Evolutionary conservation across 352 stramenopile species (phyloP), one percentile per base, ranked within the genome.

Genomic region (Poterioochromonas sp.): DNA sequence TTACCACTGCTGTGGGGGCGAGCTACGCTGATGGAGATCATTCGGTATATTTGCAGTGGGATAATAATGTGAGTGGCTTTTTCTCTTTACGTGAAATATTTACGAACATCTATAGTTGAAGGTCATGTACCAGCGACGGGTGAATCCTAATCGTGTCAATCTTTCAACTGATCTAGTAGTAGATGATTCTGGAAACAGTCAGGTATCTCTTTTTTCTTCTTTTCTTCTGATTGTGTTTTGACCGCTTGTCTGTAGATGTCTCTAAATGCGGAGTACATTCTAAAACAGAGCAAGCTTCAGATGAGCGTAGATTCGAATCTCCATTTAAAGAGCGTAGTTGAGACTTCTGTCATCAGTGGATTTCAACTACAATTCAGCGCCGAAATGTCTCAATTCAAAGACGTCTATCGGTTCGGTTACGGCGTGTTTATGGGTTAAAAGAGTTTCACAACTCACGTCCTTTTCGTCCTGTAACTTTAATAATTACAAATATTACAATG

Each of bases 271-370:
- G 65, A 74, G 40, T 74, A 74, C 40, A 74, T 54, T 20, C 29
- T 74, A 37, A 74, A 74, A 39, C 65, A 74, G 29, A 74, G 65
- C n/a, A 53, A 54, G 15, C 40, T 74, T 3, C 5, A 74, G 5
- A 37, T 74, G 15, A 74, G 65, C n/a, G 43, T 74, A 22, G 65
- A 74, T 39, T 74, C 65, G 12, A 54, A 74, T n/a, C 26, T 74
- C 0, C n/a, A 58, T 3, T 35, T 74, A 1, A 53, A 54, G n/a
- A 58, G 12, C 2, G 12, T 37, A 26, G 37, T 74, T 22, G 65
- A 74, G 0, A 54, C 43, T 22, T 54, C 18, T 20, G 53, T 54
- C 40, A 8, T 8, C 3, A 34, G 12, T 35, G 65, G 37, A 0
- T 44, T 54, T 3, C 41, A 51, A 34, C 65, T 74, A 1, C 65